These are phyloP conservation scores for Fagopyrum homotropicum DNA, from an alignment of 148 eudicot species.

Conservation along the genomic window DNA sequence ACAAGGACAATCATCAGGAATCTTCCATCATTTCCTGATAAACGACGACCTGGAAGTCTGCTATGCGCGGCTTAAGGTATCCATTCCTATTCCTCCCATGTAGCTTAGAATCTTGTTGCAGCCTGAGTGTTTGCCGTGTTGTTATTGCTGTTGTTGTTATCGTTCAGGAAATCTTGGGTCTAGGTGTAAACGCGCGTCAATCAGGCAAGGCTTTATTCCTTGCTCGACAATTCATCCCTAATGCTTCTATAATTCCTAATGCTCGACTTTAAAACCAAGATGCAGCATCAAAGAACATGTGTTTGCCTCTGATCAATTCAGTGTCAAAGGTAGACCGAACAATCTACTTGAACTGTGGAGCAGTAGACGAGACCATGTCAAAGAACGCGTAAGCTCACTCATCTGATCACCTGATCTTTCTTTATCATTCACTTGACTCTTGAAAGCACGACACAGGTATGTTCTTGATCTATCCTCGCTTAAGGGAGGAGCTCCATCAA, in stretches of 20 bases:
- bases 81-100: not conserved
- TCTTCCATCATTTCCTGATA: slow-evolving; percentile 76
- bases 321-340: slow-evolving; percentile 48
- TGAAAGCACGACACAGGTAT: slow-evolving; percentile 22
- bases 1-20: slow-evolving; percentile 62
- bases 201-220: slow-evolving; percentile 28
- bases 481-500: slow-evolving; percentile 55
- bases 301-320: slow-evolving; percentile 42
- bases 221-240: not conserved
- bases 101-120: not conserved
- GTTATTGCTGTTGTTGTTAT: not conserved
- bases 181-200: slow-evolving; percentile 26
- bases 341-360: slow-evolving; percentile 36
- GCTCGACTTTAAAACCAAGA: not conserved
- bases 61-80: slow-evolving; percentile 71
- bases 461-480: slow-evolving; percentile 40
- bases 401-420: not conserved
- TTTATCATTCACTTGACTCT: not conserved
- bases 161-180: slow-evolving; percentile 60
- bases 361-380: slow-evolving; percentile 24
- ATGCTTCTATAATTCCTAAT: not conserved
- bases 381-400: slow-evolving; percentile 32
- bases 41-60: slow-evolving; percentile 75
- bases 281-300: slow-evolving; percentile 31
- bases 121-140: too few species aligned